Percentiles rank a stretch among this genome's conserved stretches.
These are phyloP conservation scores for Hibiscus trionum DNA, from an alignment of 345 rosid species.

Conservation along the genomic window DNA sequence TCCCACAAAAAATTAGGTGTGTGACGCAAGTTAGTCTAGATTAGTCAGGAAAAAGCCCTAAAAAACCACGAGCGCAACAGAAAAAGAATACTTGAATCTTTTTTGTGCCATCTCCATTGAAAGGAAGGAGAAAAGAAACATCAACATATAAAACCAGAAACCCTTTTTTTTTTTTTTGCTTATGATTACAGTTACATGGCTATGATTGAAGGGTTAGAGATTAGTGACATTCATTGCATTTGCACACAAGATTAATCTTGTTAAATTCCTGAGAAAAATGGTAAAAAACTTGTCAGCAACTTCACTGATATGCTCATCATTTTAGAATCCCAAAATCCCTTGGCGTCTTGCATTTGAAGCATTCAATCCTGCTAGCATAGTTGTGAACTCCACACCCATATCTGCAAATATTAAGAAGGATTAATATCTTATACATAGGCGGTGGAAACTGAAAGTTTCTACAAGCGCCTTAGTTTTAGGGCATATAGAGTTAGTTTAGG, in stretches of 20 bases:
- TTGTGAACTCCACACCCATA: constrained; percentile 77
- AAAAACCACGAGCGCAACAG: too few species aligned
- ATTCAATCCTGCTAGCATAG: constrained; percentile 84
- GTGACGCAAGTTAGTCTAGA: too few species aligned
- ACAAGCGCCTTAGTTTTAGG: too few species aligned
- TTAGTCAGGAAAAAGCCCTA: too few species aligned
- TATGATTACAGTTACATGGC: constrained; percentile 10
- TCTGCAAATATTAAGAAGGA: constrained; percentile 17
- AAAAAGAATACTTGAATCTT: too few species aligned
- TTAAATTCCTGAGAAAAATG: constrained; percentile 18
- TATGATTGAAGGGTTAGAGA: constrained; percentile 5
- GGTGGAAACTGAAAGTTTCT: too few species aligned
- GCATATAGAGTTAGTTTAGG: too few species aligned
- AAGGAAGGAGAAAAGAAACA: neutral
- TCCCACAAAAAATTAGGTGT: too few species aligned
- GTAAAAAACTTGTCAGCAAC: neutral
- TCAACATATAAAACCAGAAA: constrained; percentile 1
- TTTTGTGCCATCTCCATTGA: too few species aligned
- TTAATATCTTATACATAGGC: too few species aligned
- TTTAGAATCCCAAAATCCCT: constrained; percentile 37
- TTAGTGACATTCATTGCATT: neutral
- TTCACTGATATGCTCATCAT: too few species aligned
- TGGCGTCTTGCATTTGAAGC: constrained; percentile 82
- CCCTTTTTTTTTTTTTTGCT: neutral
- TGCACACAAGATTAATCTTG: neutral